These are phyloP conservation scores for Claviceps sp. DNA, from an alignment of 2,329 filamentous ascomycete genomes.

Conservation along the genomic window DNA sequence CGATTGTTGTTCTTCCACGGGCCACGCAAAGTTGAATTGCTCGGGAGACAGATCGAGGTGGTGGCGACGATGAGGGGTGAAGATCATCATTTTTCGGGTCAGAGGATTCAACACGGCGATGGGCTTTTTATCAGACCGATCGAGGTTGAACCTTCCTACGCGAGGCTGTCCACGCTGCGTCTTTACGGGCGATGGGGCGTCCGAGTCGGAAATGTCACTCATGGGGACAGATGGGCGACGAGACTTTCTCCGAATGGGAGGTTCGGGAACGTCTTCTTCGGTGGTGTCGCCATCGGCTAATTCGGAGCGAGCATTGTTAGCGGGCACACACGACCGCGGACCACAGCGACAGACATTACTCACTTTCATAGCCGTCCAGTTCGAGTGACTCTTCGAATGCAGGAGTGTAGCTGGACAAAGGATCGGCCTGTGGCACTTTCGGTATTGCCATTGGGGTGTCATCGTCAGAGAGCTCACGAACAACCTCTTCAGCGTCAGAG, in stretches of 20 bases:
- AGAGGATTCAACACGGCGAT: slow-evolving; percentile 44
- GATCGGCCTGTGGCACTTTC: slow-evolving; percentile 17
- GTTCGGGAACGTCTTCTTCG: slow-evolving; percentile 43
- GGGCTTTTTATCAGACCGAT: slow-evolving; percentile 41
- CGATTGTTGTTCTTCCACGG: slow-evolving; percentile 27
- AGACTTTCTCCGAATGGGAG: slow-evolving; percentile 33
- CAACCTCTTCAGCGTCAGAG: slow-evolving; percentile 29
- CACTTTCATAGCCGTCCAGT: slow-evolving; percentile 46
- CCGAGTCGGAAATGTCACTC: slow-evolving; percentile 36
- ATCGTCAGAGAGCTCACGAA: slow-evolving; percentile 24
- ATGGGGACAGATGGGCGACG: slow-evolving; percentile 24
- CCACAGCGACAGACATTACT: slow-evolving; percentile 23
- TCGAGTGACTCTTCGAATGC: slow-evolving; percentile 25
- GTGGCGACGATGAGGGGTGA: slow-evolving; percentile 38
- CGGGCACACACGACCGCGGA: not conserved
- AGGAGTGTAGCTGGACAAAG: slow-evolving; percentile 14
- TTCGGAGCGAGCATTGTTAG: slow-evolving; percentile 5
- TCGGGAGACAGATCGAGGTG: slow-evolving; percentile 41
- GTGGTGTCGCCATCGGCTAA: slow-evolving; percentile 48
- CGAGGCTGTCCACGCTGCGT: slow-evolving; percentile 38
- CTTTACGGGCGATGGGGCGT: slow-evolving; percentile 32
- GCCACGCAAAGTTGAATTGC: slow-evolving; percentile 37
- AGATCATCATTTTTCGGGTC: slow-evolving; percentile 50
- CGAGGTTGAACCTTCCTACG: slow-evolving; percentile 39
- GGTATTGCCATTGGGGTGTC: slow-evolving; percentile 31